phyloP scores from a whole-genome alignment of 2,329 filamentous ascomycete species.

The Fusarium sp. region DNA sequence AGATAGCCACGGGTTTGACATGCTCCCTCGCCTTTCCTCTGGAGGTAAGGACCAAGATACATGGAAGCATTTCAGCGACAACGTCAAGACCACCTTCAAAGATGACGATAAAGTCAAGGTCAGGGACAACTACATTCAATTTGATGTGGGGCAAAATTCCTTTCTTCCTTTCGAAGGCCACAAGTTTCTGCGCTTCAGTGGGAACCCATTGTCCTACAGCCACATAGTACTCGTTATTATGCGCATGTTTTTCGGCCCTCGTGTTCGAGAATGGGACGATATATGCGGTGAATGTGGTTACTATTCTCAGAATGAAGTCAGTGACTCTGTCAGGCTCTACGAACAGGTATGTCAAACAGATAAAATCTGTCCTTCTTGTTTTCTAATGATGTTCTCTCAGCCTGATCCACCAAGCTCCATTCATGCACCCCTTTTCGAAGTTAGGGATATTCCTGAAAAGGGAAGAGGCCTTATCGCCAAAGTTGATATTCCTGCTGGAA shows the following conservation, averaged over 20 bases:
- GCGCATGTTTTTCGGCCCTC: background rate
- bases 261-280: background rate
- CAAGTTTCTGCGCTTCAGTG: background rate
- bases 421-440: background rate
- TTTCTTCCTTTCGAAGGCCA: background rate
- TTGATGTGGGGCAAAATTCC: background rate
- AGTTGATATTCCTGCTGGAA: background rate
- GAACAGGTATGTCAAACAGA: background rate
- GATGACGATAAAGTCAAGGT: background rate
- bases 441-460: background rate
- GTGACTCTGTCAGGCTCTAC: background rate
- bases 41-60: background rate
- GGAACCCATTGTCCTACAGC: too few relatives aligned
- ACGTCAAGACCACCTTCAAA: fast-evolving
- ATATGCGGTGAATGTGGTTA: background rate
- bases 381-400: background rate
- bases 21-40: background rate
- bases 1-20: background rate
- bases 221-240: background rate
- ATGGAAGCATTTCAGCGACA: background rate
- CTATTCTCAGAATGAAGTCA: background rate
- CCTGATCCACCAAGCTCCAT: too few relatives aligned
- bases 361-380: fast-evolving
- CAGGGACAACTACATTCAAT: background rate
- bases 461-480: background rate